Evolutionary conservation across 805 yeast genomes (phyloP).

Genomic region (Monosporozyma servazzii): DNA sequence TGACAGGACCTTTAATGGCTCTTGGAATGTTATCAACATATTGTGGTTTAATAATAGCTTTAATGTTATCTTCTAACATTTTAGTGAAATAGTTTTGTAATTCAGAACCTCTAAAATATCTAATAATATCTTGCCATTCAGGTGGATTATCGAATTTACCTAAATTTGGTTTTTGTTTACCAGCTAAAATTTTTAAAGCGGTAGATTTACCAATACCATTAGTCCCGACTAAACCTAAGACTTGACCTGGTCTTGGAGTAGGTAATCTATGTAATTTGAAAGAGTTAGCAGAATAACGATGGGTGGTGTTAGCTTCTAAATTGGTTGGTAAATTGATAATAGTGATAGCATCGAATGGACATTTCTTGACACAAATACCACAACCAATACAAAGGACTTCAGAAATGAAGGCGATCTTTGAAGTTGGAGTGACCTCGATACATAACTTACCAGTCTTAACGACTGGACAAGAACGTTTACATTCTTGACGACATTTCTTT

Average conservation of each 20-base stretch:
- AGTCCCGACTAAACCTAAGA: constrained; percentile 93
- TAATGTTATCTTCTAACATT: constrained; percentile 85
- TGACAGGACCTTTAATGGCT: constrained; percentile 85
- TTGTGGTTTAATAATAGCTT: constrained; percentile 97
- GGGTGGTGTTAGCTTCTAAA: constrained; percentile 85
- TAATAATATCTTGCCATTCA: constrained; percentile 90
- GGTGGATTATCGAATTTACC: constrained; percentile 95
- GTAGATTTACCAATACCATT: constrained; percentile 99
- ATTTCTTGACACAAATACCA: constrained; percentile 98
- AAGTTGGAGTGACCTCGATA: constrained; percentile 87
- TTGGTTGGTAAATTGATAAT: constrained; percentile 96
- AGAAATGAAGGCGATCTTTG: constrained; percentile 89
- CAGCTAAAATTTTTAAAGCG: constrained; percentile 92
- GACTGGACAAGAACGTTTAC: constrained; percentile 94
- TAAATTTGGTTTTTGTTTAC: constrained; percentile 93
- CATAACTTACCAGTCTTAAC: constrained; percentile 96
- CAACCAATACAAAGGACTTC: constrained; percentile 96
- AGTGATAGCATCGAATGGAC: constrained; percentile 95
- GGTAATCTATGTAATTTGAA: constrained; percentile 96
- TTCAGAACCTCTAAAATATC: constrained; percentile 91
- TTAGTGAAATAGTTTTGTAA: constrained; percentile 93
- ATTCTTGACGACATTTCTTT: constrained; percentile 96
- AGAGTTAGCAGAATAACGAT: constrained; percentile 95
- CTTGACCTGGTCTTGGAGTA: constrained; percentile 98
- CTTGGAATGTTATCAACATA: constrained; percentile 96